Conservation (phyloP, 2,329 filamentous ascomycete species). For the Penicillium aurantiogriseum region DNA sequence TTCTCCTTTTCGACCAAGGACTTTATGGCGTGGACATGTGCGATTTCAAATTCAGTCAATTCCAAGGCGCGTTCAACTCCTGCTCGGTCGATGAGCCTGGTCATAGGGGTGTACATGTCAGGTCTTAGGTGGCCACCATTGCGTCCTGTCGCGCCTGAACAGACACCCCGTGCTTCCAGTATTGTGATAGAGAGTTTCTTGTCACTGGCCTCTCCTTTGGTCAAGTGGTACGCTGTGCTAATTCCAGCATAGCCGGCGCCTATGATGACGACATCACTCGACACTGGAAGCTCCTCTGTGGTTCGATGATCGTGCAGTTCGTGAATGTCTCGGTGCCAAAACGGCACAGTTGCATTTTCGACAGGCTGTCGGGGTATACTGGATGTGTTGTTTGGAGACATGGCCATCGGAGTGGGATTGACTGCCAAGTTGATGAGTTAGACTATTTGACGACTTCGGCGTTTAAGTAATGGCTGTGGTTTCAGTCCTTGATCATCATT, state of each 20-base stretch:
- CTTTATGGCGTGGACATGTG: slow-evolving; percentile 45
- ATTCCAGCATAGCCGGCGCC: slow-evolving; percentile 51
- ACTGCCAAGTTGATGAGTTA: neutral
- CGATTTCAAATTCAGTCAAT: slow-evolving; percentile 44
- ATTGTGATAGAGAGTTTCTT: slow-evolving; percentile 35
- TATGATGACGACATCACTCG: slow-evolving; percentile 49
- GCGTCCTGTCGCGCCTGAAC: slow-evolving; percentile 47
- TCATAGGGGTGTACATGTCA: slow-evolving; percentile 44
- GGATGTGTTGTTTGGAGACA: neutral
- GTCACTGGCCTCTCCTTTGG: slow-evolving; percentile 21
- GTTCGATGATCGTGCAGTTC: slow-evolving; percentile 42
- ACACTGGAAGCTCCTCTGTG: slow-evolving; percentile 39
- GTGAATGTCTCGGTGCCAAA: slow-evolving; percentile 44
- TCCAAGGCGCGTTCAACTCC: slow-evolving; percentile 35
- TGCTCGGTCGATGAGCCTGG: slow-evolving; percentile 36
- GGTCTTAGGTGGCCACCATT: slow-evolving; percentile 49
- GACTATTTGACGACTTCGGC: neutral
- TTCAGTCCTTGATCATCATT: neutral
- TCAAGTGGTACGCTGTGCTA: slow-evolving; percentile 45
- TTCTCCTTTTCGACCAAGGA: slow-evolving; percentile 42
- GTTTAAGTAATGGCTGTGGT: neutral
- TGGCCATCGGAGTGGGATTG: neutral
- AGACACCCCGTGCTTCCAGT: slow-evolving; percentile 43
- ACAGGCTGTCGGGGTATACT: neutral
- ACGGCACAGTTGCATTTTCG: neutral